Evolutionary conservation across 352 stramenopile species (phyloP).

Genomic region (Phytophthora constricta): DNA sequence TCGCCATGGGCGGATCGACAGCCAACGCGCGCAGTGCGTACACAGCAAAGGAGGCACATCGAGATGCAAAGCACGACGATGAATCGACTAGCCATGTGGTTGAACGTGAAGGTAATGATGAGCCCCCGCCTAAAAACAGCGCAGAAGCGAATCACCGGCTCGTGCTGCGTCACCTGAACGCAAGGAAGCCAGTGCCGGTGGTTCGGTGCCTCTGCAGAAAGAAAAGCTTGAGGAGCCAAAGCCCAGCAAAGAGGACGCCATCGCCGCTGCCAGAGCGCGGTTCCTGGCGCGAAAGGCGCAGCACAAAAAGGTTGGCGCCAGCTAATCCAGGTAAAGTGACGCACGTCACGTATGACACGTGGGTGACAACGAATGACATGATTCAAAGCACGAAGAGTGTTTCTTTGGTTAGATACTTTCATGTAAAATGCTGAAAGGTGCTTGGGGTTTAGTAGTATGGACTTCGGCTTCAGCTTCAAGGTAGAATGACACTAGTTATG

Average conservation of each 20-base stretch:
- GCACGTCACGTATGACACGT: no score
- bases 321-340: conserved; percentile 9
- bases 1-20: conserved; percentile 88
- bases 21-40: conserved; percentile 83
- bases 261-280: conserved; percentile 76
- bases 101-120: conserved; percentile 12
- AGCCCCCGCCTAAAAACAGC: conserved; percentile 28
- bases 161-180: conserved; percentile 1
- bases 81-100: conserved; percentile 12
- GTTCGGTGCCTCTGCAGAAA: no score
- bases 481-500: conserved; percentile 27
- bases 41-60: conserved; percentile 51
- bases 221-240: conserved; percentile 32
- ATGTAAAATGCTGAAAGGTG: neutral
- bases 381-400: no score
- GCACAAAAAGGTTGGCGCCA: conserved; percentile 32
- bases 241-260: conserved; percentile 73
- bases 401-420: conserved; percentile 33
- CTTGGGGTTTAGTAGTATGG: conserved; percentile 21
- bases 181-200: neutral
- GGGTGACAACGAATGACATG: no score
- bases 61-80: conserved; percentile 6
- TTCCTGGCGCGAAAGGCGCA: conserved; percentile 89
- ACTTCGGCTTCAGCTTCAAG: conserved; percentile 27
- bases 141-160: conserved; percentile 14